These are phyloP conservation scores for Candida maesae DNA, from an alignment of 805 yeast genomes.

Conservation along the genomic window DNA sequence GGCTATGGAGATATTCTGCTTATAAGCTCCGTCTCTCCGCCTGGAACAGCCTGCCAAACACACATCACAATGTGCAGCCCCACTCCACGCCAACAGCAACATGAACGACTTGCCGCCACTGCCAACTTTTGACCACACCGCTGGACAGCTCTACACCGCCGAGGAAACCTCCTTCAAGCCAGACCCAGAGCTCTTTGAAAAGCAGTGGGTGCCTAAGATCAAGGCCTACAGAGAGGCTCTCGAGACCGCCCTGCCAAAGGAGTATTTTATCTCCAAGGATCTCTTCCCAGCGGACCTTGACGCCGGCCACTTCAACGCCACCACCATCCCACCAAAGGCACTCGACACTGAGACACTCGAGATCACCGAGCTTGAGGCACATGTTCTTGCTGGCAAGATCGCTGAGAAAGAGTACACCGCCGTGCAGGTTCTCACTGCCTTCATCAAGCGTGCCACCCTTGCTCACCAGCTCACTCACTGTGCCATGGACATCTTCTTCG, in stretches of 20 bases:
- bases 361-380: slow-evolving; percentile 15
- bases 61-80: no score
- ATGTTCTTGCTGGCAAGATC: slow-evolving; percentile 13
- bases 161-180: slow-evolving; percentile 11
- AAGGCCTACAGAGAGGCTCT: slow-evolving; percentile 20
- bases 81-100: no score
- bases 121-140: slow-evolving; percentile 16
- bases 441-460: slow-evolving; percentile 44
- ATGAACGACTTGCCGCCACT: not conserved
- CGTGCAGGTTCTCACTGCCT: slow-evolving; percentile 46
- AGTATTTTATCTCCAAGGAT: slow-evolving; percentile 16
- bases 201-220: slow-evolving; percentile 24
- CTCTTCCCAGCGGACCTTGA: slow-evolving; percentile 24
- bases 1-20: no score
- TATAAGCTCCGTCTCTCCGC: no score
- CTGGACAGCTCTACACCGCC: slow-evolving; percentile 3
- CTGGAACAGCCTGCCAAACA: no score
- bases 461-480: slow-evolving; percentile 61
- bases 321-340: slow-evolving; percentile 20
- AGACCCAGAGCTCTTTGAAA: slow-evolving; percentile 15
- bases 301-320: slow-evolving; percentile 23
- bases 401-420: slow-evolving; percentile 32
- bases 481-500: slow-evolving; percentile 56
- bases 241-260: slow-evolving; percentile 18
- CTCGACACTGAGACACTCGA: slow-evolving; percentile 19